Evolutionary conservation across 129 eudicot species (phyloP).

Genomic region (Artemisia annua): DNA sequence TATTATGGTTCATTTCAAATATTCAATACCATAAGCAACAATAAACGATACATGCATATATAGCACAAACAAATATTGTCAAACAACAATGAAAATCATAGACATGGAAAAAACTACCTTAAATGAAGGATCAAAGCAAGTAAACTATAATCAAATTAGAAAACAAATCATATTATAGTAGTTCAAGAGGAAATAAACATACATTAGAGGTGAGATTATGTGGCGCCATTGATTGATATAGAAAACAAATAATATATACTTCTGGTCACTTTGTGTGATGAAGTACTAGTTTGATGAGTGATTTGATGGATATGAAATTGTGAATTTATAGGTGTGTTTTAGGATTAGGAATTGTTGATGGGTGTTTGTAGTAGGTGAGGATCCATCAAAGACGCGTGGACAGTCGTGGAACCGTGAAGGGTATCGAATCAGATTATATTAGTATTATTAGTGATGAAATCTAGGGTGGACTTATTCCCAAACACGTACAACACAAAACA

Average conservation of each 20-base stretch:
- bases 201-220: conserved; percentile 41
- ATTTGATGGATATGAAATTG: not conserved
- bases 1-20: too few relatives aligned
- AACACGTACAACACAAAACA: too few relatives aligned
- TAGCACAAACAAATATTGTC: too few relatives aligned
- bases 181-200: not conserved
- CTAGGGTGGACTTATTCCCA: not conserved
- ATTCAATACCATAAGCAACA: too few relatives aligned
- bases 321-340: conserved; percentile 14
- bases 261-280: too few relatives aligned
- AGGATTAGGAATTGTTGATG: not conserved
- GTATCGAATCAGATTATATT: not conserved
- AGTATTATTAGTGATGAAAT: not conserved
- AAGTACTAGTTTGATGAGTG: too few relatives aligned
- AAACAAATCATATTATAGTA: not conserved
- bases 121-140: too few relatives aligned
- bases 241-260: too few relatives aligned
- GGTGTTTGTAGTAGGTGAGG: conserved; percentile 35
- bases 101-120: too few relatives aligned
- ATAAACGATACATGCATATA: too few relatives aligned
- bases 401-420: conserved; percentile 3
- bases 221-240: conserved; percentile 27
- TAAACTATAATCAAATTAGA: too few relatives aligned
- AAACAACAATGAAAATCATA: too few relatives aligned
- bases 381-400: conserved; percentile 34